A percentile compares a stretch with the other conserved stretches of the same genome.
phyloP scores from a whole-genome alignment of 306 rosid species.

The Gastrolobium bilobum region DNA sequence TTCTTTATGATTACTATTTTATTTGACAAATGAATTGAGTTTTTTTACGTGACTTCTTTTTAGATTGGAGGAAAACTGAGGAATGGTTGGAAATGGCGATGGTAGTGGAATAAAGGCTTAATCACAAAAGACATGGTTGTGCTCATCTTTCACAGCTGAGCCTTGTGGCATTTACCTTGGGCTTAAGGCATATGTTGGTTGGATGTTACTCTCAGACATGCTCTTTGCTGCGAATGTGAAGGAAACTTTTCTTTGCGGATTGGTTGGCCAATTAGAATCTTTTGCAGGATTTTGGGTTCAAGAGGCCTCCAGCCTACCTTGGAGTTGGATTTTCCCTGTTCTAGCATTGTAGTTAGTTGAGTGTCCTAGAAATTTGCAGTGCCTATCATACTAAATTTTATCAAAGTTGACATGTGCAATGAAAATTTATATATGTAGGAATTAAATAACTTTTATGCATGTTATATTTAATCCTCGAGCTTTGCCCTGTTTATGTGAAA shows the following conservation, averaged over 20 bases:
- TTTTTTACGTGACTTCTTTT: background rate
- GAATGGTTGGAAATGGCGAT: background rate
- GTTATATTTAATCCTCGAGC: background rate
- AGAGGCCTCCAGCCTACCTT: background rate
- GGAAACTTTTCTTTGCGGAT: no score
- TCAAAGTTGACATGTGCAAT: background rate
- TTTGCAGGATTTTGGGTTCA: background rate
- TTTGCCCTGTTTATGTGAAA: no score
- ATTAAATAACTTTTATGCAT: background rate
- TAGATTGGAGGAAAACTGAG: constrained; percentile 36
- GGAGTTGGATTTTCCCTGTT: background rate
- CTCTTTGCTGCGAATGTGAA: no score
- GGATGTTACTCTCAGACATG: no score
- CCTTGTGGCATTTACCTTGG: background rate
- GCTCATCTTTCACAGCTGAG: background rate
- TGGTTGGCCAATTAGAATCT: background rate
- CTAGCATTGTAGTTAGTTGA: background rate
- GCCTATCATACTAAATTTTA: background rate
- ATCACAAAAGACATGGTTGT: background rate
- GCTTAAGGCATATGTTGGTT: no score
- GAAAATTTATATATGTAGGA: background rate
- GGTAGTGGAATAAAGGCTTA: background rate
- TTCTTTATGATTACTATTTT: background rate
- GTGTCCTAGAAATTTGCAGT: background rate
- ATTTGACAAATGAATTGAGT: constrained; percentile 16